Percentiles rank a stretch among this genome's conserved stretches.
Evolutionary conservation across 2,329 filamentous ascomycete species (phyloP).

Genomic region (Colletotrichum sp.): DNA sequence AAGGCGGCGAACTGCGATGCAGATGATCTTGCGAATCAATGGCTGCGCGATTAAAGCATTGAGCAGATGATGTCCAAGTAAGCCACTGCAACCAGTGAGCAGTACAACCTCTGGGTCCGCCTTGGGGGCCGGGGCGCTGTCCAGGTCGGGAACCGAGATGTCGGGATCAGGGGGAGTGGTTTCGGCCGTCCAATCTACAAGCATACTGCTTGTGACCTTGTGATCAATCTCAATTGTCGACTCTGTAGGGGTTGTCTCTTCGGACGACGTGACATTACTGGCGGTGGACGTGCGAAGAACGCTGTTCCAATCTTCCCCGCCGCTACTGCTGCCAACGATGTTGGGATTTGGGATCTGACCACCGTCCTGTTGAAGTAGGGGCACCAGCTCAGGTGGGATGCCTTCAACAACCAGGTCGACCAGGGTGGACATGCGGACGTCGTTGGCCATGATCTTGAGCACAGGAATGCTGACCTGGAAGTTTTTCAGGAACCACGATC

Average conservation of each 20-base stretch:
- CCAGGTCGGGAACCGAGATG: background rate
- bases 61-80: background rate
- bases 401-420: background rate
- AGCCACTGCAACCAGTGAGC: background rate
- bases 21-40: background rate
- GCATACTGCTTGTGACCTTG: background rate
- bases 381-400: background rate
- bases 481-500: slow-evolving; percentile 52
- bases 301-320: background rate
- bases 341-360: background rate
- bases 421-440: background rate
- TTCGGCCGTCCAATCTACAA: background rate
- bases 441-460: slow-evolving; percentile 25
- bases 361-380: background rate
- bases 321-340: slow-evolving; percentile 25
- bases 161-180: background rate
- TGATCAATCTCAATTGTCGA: background rate
- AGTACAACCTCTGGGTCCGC: background rate
- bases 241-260: background rate
- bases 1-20: background rate
- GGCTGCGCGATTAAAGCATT: background rate
- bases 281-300: background rate
- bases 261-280: background rate
- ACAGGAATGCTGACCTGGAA: slow-evolving; percentile 48
- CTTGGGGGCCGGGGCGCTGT: background rate